Evolutionary conservation across 768 basidiomycete genomes (phyloP).

Genomic region (Lentinula edodes): DNA sequence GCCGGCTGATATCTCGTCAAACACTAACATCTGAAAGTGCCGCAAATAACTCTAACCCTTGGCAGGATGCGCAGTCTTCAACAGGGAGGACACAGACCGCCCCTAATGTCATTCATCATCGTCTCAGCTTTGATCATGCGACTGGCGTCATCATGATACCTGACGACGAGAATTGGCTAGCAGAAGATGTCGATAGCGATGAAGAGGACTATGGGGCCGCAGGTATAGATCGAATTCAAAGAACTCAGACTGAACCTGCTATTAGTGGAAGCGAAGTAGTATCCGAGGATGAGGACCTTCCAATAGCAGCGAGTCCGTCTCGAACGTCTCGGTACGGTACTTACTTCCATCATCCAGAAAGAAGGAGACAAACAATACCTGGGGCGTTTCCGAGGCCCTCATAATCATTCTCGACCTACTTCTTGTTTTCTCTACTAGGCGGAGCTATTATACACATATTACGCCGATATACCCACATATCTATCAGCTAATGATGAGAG

Average conservation of each 20-base stretch:
- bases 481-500: no score
- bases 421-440: not conserved
- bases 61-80: slow-evolving; percentile 46
- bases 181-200: slow-evolving; percentile 43
- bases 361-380: slow-evolving; percentile 50
- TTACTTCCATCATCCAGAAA: slow-evolving; percentile 85
- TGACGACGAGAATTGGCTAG: slow-evolving; percentile 64
- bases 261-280: slow-evolving; percentile 10
- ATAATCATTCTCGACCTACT: not conserved
- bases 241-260: slow-evolving; percentile 2
- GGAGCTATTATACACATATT: no score
- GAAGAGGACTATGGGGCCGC: slow-evolving; percentile 38
- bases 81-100: slow-evolving; percentile 18
- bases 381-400: slow-evolving; percentile 48
- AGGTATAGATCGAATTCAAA: slow-evolving; percentile 14
- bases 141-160: slow-evolving; percentile 88
- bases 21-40: slow-evolving; percentile 9
- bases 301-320: slow-evolving; percentile 27
- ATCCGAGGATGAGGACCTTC: slow-evolving; percentile 12
- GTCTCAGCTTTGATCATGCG: slow-evolving; percentile 79
- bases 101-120: slow-evolving; percentile 36
- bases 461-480: no score
- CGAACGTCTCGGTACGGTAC: slow-evolving; percentile 61
- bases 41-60: slow-evolving; percentile 40
- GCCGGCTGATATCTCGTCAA: slow-evolving; percentile 10